A percentile compares a stretch with the other conserved stretches of the same genome.
Evolutionary conservation across 768 basidiomycete species (phyloP).

Genomic region (Boletus bicolor): DNA sequence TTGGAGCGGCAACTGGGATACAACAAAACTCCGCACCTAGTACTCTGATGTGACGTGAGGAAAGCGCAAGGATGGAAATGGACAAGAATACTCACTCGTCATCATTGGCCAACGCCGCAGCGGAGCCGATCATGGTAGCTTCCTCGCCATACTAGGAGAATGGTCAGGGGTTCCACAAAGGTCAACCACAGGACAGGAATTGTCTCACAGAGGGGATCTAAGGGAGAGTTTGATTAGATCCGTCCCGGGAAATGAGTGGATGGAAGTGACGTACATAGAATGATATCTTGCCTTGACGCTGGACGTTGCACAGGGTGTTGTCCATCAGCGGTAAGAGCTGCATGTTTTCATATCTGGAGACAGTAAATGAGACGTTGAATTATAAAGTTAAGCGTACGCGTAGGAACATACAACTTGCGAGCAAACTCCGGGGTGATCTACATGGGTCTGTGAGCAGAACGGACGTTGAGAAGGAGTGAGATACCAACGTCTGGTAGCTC

Average conservation of each 20-base stretch:
- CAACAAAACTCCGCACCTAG: conserved; percentile 46
- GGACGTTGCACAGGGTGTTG: conserved; percentile 86
- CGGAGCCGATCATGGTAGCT: conserved; percentile 85
- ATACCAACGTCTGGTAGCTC: conserved; percentile 66
- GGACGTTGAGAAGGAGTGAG: neutral
- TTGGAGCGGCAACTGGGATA: neutral
- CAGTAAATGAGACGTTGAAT: neutral
- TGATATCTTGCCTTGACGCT: conserved; percentile 90
- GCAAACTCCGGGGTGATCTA: conserved; percentile 71
- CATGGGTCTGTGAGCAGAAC: conserved; percentile 6
- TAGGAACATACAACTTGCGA: conserved; percentile 48
- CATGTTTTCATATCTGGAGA: conserved; percentile 70
- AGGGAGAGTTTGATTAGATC: conserved; percentile 2
- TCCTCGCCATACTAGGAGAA: conserved; percentile 76
- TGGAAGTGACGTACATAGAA: conserved; percentile 63
- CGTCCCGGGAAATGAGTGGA: neutral
- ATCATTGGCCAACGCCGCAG: conserved; percentile 74
- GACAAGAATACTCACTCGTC: conserved; percentile 67
- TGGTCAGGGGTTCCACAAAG: conserved; percentile 1
- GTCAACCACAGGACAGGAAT: neutral
- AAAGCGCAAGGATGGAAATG: neutral
- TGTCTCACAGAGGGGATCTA: conserved; percentile 80
- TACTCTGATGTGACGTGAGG: conserved; percentile 46
- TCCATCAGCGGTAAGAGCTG: conserved; percentile 78
- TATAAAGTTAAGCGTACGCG: neutral